Conservation (phyloP, 2,329 filamentous ascomycete genomes). For the Clonostachys sp. region DNA sequence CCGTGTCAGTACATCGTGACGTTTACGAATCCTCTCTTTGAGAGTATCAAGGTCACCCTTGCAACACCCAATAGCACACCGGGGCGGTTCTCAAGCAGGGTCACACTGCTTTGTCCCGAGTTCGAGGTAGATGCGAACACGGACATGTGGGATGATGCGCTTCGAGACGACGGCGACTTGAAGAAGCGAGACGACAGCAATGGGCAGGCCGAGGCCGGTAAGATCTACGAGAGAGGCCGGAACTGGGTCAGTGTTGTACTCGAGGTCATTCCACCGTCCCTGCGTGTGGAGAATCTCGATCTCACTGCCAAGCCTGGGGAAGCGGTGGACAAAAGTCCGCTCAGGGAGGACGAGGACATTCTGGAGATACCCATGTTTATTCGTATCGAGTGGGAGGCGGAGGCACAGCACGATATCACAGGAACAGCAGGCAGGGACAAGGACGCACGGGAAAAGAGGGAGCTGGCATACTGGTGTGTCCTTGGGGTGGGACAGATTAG, state of each 20-base stretch:
- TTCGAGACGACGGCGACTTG: conserved; percentile 49
- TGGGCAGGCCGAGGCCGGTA: conserved; percentile 73
- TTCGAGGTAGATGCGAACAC: conserved; percentile 94
- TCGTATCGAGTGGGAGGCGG: conserved; percentile 82
- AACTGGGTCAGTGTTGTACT: conserved; percentile 96
- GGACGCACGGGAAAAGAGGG: conserved; percentile 70
- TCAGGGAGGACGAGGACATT: conserved; percentile 56
- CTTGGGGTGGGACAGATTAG: conserved; percentile 80
- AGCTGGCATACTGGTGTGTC: conserved; percentile 94
- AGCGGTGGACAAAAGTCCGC: conserved; percentile 35
- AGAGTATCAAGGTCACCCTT: conserved; percentile 79
- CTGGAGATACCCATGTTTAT: conserved; percentile 95
- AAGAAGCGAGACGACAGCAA: conserved; percentile 32
- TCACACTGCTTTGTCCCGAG: conserved; percentile 90
- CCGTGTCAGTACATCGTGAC: conserved; percentile 81
- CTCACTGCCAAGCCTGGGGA: conserved; percentile 21
- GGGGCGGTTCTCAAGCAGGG: conserved; percentile 69
- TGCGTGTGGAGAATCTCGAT: conserved; percentile 32
- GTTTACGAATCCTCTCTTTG: conserved; percentile 91
- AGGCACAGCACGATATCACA: conserved; percentile 61
- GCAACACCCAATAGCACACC: conserved; percentile 79
- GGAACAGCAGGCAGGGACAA: conserved; percentile 46
- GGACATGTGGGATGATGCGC: conserved; percentile 81
- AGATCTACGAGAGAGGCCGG: conserved; percentile 90
- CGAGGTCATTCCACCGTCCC: conserved; percentile 71